Conservation (phyloP, 2,329 filamentous ascomycete species). For the Alternaria gansuensis region DNA sequence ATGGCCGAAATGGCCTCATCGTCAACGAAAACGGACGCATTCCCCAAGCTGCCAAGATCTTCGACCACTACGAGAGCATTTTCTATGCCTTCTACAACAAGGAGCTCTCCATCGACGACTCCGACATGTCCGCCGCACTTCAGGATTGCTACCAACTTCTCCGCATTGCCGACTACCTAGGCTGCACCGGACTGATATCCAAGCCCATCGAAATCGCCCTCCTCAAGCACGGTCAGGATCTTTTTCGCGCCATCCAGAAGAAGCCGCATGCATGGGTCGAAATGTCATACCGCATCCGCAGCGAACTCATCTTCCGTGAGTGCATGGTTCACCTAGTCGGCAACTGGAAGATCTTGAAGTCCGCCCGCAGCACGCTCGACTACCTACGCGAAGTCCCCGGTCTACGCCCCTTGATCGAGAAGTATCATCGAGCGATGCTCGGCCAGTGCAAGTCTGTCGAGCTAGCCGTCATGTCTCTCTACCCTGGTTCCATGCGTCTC, state of each 20-base stretch:
- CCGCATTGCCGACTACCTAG: conserved; percentile 59
- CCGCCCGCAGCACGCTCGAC: conserved; percentile 10
- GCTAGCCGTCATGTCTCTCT: conserved; percentile 33
- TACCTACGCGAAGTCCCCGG: conserved; percentile 32
- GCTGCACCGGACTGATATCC: conserved; percentile 55
- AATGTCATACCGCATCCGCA: conserved; percentile 58
- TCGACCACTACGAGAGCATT: conserved; percentile 55
- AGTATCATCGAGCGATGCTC: conserved; percentile 41
- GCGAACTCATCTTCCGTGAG: conserved; percentile 57
- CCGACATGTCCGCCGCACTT: conserved; percentile 53
- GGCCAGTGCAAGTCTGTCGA: conserved; percentile 43
- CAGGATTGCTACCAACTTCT: conserved; percentile 54
- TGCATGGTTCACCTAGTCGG: conserved; percentile 57
- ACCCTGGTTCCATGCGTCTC: conserved; percentile 41
- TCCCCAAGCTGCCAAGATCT: conserved; percentile 36
- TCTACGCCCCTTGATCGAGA: conserved; percentile 43
- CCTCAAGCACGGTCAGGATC: conserved; percentile 57
- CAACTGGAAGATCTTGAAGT: conserved; percentile 48
- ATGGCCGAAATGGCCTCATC: conserved; percentile 30
- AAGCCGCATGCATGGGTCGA: conserved; percentile 58
- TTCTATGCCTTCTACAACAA: conserved; percentile 59
- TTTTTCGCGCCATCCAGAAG: conserved; percentile 57
- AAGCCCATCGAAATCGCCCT: conserved; percentile 60
- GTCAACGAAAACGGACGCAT: conserved; percentile 51
- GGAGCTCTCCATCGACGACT: conserved; percentile 53